Base-by-base conservation (phyloP, 139 green algal species). In the Volvox africanus region DNA sequence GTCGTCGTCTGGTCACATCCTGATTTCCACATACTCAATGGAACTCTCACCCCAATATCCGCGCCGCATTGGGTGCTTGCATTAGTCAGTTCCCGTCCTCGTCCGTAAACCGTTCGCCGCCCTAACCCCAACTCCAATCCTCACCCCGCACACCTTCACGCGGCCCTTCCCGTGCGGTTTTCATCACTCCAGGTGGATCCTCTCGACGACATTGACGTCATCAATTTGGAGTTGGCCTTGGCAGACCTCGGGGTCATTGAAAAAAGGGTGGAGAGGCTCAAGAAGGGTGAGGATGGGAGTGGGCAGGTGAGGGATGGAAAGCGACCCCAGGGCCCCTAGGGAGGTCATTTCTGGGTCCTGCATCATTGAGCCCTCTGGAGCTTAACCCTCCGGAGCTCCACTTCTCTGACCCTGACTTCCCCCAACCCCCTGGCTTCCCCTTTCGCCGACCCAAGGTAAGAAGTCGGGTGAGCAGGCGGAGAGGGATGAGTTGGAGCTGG, bases 171-270 rank as follows among this genome's bases (percentile, higher is more conserved):
- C 32, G 22, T 26, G 17, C 36, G 68, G n/a, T n/a, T n/a, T 20
- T 30, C 30, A 1, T 32, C 36, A 3, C 26, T 6, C 68, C 80
- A 92, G 88, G 87, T 97, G 65, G 94, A 97, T 76, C 94, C 95
- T 1, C 78, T 94, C 26, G 93, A 95, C 20, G 97, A 99, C 94
- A 95, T 95, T 44, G 97, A 98, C 50, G 93, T 97, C 71, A 99
- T 99, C 94, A 99, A 99, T 93, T 96, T 99, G 91, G 98, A 99
- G 96, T 96, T 99, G 78, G 97, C 96, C 6, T 94, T 99, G 68
- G 93, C 97, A 2, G 98, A 99, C 90, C 93, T 99, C 55, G 84
- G 78, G 19, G 96, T 99, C 91, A 97, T 99, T 76, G 96, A 99
- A 92, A 97, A 97, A 90, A 81, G 98, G 19, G 33, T 99, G 88